Conservation (phyloP, 495 filamentous ascomycete genomes). For the Ramalina intermedia region DNA sequence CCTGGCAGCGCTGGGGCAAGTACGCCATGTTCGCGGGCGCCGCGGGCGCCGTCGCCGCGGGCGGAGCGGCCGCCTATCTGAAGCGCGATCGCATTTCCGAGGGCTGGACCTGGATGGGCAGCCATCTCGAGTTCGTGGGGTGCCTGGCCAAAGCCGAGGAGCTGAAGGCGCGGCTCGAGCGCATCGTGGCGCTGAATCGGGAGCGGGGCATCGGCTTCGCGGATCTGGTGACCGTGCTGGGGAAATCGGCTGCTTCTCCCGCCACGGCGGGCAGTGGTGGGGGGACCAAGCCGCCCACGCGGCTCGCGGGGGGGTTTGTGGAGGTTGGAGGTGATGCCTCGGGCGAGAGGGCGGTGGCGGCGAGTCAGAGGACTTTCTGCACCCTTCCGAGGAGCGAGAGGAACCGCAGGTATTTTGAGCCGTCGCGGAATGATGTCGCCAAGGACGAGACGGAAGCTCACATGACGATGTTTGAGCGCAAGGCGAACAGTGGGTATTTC, state of each 20-base stretch:
- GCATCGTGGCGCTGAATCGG: constrained; percentile 40
- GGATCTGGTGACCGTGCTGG: constrained; percentile 74
- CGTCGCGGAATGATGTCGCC: constrained; percentile 55
- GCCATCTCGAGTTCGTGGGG: constrained; percentile 91
- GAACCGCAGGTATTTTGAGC: constrained; percentile 21
- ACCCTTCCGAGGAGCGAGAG: constrained; percentile 49
- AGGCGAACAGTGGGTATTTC: constrained; percentile 66
- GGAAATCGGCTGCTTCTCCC: constrained; percentile 33
- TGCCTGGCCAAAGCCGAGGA: constrained; percentile 69
- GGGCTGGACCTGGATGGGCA: constrained; percentile 66
- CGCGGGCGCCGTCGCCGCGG: constrained; percentile 66
- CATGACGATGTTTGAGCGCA: constrained; percentile 73
- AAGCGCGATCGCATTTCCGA: constrained; percentile 62
- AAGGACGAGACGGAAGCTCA: constrained; percentile 71
- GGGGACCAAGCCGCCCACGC: constrained; percentile 11
- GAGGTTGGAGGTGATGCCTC: constrained; percentile 30
- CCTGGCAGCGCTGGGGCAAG: constrained; percentile 63
- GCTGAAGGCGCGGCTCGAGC: constrained; percentile 48
- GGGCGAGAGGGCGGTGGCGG: neutral
- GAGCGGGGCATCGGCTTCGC: constrained; percentile 50
- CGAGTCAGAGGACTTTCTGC: constrained; percentile 62
- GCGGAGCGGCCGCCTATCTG: constrained; percentile 76
- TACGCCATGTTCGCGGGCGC: constrained; percentile 74
- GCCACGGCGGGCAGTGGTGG: constrained; percentile 9
- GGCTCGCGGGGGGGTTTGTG: constrained; percentile 11